phyloP scores from a whole-genome alignment of 306 rosid species.

The Dryas octopetala region DNA sequence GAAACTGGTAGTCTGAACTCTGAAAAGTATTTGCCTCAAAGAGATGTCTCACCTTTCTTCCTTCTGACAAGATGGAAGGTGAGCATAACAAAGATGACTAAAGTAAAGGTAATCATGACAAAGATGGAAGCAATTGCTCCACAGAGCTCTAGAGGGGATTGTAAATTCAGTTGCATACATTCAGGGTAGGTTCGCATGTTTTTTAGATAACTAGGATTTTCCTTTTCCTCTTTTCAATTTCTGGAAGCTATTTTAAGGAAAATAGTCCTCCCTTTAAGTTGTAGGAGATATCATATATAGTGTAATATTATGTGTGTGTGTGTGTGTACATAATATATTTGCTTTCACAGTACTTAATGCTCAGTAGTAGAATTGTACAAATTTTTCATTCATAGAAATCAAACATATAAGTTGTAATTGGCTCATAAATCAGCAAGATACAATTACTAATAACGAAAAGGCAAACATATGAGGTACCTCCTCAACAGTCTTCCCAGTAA shows the following conservation, averaged over 20 bases:
- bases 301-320: neutral
- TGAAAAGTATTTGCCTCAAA: conserved; percentile 8
- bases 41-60: neutral
- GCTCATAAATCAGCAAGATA: neutral
- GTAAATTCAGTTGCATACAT: conserved; percentile 2
- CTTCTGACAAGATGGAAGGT: no score
- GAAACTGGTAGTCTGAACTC: conserved; percentile 8
- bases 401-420: neutral
- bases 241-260: conserved; percentile 6
- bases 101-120: neutral
- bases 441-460: neutral
- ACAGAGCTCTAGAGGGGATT: neutral
- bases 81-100: neutral
- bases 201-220: neutral
- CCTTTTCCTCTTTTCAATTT: neutral
- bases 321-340: neutral
- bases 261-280: neutral
- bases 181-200: neutral
- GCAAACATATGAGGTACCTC: conserved; percentile 57
- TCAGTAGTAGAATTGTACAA: neutral
- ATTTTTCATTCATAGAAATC: neutral
- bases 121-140: neutral
- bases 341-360: neutral
- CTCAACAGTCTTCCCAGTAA: conserved; percentile 91
- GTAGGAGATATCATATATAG: neutral